Evolutionary conservation across 257 asterid species (phyloP).

Genomic region (Gentiana dahurica): DNA sequence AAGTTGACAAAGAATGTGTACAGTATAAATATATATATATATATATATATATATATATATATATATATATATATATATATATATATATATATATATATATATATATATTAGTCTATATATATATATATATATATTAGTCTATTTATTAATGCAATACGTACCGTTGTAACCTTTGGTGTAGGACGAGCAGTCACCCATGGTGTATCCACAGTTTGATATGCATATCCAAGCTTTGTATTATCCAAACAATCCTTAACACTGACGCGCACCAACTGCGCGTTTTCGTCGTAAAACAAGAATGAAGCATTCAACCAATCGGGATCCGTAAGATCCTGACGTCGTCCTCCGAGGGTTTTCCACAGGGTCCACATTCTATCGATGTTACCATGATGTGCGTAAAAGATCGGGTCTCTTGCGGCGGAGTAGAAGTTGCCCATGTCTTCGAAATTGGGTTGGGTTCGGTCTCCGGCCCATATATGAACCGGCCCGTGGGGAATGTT

Average conservation of each 20-base stretch:
- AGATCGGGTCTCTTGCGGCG: conserved; percentile 69
- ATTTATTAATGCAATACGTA: no score
- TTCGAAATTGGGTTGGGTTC: conserved; percentile 46
- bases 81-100: no score
- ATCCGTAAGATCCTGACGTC: conserved; percentile 52
- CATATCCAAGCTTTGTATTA: conserved; percentile 39
- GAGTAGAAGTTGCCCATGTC: conserved; percentile 87
- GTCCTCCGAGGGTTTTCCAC: conserved; percentile 66
- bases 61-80: no score
- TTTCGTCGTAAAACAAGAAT: conserved; percentile 65
- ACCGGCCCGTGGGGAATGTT: conserved; percentile 56
- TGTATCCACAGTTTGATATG: conserved; percentile 36
- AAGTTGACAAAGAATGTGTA: no score
- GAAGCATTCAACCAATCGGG: conserved; percentile 49
- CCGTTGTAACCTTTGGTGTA: conserved; percentile 31
- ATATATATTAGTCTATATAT: no score
- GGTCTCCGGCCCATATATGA: conserved; percentile 72
- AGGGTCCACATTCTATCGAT: conserved; percentile 63
- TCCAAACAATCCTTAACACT: conserved; percentile 58
- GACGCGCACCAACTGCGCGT: conserved; percentile 65
- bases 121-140: no score
- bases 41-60: no score
- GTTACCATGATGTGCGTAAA: conserved; percentile 70
- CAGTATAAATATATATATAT: no score
- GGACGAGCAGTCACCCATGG: conserved; percentile 60